These are phyloP conservation scores for Pseudogymnoascus sp. DNA, from an alignment of 2,329 filamentous ascomycete species.

Conservation along the genomic window DNA sequence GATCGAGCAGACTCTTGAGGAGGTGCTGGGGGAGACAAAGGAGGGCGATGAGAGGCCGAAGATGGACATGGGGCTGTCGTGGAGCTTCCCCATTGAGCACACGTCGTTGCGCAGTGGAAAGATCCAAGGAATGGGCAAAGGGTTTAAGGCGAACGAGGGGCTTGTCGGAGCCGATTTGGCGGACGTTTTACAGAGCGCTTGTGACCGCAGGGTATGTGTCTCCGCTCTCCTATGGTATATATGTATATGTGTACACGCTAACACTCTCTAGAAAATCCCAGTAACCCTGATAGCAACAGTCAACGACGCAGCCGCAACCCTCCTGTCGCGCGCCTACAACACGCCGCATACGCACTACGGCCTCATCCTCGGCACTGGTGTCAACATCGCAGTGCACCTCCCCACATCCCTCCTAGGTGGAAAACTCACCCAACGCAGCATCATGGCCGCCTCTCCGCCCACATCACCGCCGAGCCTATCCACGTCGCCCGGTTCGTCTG, in stretches of 20 bases:
- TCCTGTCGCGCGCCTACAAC: slow-evolving; percentile 57
- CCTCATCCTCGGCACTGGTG: slow-evolving; percentile 58
- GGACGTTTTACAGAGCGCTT: slow-evolving; percentile 48
- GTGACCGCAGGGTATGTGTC: slow-evolving; percentile 26
- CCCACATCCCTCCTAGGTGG: slow-evolving; percentile 44
- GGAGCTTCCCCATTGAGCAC: slow-evolving; percentile 67
- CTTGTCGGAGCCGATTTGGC: slow-evolving; percentile 53
- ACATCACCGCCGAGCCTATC: neutral
- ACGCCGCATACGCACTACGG: slow-evolving; percentile 52
- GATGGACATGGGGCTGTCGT: slow-evolving; percentile 53
- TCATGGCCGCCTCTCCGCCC: neutral
- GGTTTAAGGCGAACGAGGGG: slow-evolving; percentile 50
- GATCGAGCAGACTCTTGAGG: slow-evolving; percentile 48
- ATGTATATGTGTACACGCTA: neutral
- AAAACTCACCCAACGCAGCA: neutral
- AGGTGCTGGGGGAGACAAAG: slow-evolving; percentile 30
- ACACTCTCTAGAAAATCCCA: slow-evolving; percentile 37
- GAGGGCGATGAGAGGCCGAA: slow-evolving; percentile 17
- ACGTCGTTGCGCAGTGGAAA: slow-evolving; percentile 52
- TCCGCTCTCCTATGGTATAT: neutral
- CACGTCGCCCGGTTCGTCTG: neutral
- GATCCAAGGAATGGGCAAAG: slow-evolving; percentile 57
- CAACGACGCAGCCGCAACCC: slow-evolving; percentile 59
- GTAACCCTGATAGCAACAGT: slow-evolving; percentile 53
- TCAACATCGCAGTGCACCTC: slow-evolving; percentile 58